Evolutionary conservation across 2,329 filamentous ascomycete genomes (phyloP), one percentile per base, ranked within the genome.

Genomic region (Monosporascus ibericus): DNA sequence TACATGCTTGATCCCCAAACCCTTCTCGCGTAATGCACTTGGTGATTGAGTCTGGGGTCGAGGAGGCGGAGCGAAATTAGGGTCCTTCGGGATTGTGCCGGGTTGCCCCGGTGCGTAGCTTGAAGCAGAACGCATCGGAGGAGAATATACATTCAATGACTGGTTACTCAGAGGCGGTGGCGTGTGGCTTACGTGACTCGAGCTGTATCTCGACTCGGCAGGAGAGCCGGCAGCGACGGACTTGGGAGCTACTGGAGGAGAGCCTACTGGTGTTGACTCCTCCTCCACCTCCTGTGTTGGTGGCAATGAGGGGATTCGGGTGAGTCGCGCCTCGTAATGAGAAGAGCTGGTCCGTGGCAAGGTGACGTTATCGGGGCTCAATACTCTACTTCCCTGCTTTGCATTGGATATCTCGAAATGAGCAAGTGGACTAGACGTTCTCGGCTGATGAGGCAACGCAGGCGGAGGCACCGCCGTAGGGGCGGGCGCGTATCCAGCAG

Each of bases 371-470:
- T 81, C 78, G 6, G 65, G 61, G 39, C 55, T 62, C 20, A 15
- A 59, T 47, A 60, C 62, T 57, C 60, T 65, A 39, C 65, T 58
- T 47, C 66, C 65, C 7, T 68, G 54, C 46, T 70, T 69, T 34
- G 74, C 72, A 50, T 73, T 71, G 7, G 72, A 74, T 11, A 75
- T 73, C 63, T 86, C 83, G 53, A 84, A 85, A 59, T 86, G 81
- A 6, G 83, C 83, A 53, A 86, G 66, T 1, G 84, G 84, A 57
- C 84, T 87, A 2, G 83, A 86, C 2, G 84, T 86, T 56, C 84
- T 74, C 8, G 84, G 83, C 55, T 82, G 76, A 61, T 86, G 81
- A 47, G 81, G 72, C 40, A 85, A 69, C 38, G 75, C 66, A 15
- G 79, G 70, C 25, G 77, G 73, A 8, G 75, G 68, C 1, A 70